Conservation (phyloP, 1,139 yeast genomes). For the Nadsonia starkeyi-henricii region DNA sequence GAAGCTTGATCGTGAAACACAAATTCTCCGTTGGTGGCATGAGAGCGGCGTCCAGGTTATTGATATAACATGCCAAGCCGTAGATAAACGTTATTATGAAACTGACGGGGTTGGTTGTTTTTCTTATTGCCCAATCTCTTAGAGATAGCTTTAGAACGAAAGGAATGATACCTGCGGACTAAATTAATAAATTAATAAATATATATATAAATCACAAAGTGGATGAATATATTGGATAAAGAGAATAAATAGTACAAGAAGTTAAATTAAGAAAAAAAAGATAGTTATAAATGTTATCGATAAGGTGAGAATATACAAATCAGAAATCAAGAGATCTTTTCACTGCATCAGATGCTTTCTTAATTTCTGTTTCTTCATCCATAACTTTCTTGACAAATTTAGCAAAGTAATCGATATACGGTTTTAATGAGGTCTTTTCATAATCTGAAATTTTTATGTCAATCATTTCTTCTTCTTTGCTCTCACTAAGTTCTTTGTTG, state of each 20-base stretch:
- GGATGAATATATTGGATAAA: no score
- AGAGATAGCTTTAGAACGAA: neutral
- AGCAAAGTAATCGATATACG: conserved; percentile 60
- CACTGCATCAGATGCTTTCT: conserved; percentile 2
- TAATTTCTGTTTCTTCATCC: conserved; percentile 33
- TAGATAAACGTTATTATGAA: conserved; percentile 3
- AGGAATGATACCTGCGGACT: no score
- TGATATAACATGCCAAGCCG: conserved; percentile 7
- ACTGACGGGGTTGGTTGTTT: neutral
- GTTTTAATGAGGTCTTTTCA: conserved; percentile 58
- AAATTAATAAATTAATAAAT: no score
- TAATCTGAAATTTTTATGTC: conserved; percentile 30
- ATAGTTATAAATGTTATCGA: no score
- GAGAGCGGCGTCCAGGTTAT: conserved; percentile 26
- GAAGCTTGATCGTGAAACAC: conserved; percentile 35
- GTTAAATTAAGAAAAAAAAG: no score
- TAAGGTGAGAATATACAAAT: neutral
- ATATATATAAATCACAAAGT: no score
- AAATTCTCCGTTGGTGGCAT: conserved; percentile 62
- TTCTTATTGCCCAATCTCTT: neutral
- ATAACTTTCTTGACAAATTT: conserved; percentile 45
- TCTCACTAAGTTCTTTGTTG: conserved; percentile 29
- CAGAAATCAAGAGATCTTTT: neutral
- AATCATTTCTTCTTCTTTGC: conserved; percentile 11
- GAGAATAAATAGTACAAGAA: no score